These are phyloP conservation scores for Monosporascus sp. DNA, from an alignment of 2,329 filamentous ascomycete genomes.

Conservation along the genomic window DNA sequence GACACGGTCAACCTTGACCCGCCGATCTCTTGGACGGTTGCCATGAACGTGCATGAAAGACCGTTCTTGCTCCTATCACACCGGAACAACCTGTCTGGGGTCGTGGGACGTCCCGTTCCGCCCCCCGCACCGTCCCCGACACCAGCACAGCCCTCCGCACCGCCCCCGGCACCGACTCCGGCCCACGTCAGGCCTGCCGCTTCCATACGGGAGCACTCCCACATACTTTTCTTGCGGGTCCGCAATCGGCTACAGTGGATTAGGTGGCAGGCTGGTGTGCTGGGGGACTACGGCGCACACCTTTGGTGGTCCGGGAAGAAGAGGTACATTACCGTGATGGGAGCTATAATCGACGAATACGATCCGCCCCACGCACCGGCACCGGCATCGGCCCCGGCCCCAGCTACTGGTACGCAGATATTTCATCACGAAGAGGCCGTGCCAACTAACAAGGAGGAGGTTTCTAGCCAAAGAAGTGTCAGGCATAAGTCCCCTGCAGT, in stretches of 20 bases:
- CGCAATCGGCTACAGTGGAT: background rate
- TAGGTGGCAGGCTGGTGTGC: background rate
- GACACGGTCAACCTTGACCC: conserved; percentile 2
- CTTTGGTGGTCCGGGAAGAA: background rate
- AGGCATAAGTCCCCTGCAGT: too few species aligned
- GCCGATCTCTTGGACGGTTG: background rate
- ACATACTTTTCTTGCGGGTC: background rate
- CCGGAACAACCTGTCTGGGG: conserved; percentile 5
- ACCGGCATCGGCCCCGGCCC: conserved; percentile 31
- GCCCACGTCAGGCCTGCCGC: background rate
- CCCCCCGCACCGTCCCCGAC: background rate
- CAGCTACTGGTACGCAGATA: conserved; percentile 20
- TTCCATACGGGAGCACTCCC: background rate
- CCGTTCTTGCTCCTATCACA: conserved; percentile 8
- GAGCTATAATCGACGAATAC: background rate
- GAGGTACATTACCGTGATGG: background rate
- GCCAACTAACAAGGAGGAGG: too few species aligned
- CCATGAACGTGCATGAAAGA: conserved; percentile 2
- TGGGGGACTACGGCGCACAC: too few species aligned
- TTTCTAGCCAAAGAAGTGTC: too few species aligned
- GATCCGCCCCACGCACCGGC: conserved; percentile 36
- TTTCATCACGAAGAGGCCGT: too few species aligned
- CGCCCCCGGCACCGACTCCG: background rate
- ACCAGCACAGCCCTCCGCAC: background rate
- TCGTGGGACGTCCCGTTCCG: background rate